These are phyloP conservation scores for Rickenella mellea DNA, from an alignment of 768 basidiomycete species.

Conservation along the genomic window DNA sequence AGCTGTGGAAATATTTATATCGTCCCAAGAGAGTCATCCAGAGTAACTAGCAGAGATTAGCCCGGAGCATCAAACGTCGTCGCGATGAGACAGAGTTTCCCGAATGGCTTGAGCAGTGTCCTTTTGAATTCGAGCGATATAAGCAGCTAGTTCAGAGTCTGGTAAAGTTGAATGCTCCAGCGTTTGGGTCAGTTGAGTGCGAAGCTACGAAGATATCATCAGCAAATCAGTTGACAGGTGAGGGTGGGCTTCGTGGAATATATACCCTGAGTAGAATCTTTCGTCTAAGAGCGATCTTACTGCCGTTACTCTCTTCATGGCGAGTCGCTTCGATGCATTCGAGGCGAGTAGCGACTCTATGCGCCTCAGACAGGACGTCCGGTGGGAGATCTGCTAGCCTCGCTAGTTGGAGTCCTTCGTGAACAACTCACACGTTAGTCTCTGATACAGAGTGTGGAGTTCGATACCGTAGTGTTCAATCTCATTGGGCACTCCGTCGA, in stretches of 20 bases:
- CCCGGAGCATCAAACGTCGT: too few species aligned
- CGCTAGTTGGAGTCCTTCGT: slow-evolving; percentile 81
- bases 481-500: slow-evolving; percentile 59
- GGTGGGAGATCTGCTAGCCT: slow-evolving; percentile 77
- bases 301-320: slow-evolving; percentile 54
- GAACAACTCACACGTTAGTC: slow-evolving; percentile 3
- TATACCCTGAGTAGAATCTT: slow-evolving; percentile 61
- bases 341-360: slow-evolving; percentile 50
- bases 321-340: slow-evolving; percentile 44
- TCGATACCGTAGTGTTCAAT: slow-evolving; percentile 61
- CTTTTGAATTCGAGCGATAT: slow-evolving; percentile 60
- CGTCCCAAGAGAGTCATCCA: too few species aligned
- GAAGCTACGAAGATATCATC: slow-evolving; percentile 37
- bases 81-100: slow-evolving; percentile 25
- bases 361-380: slow-evolving; percentile 57
- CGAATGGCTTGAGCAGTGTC: slow-evolving; percentile 54
- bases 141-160: slow-evolving; percentile 54
- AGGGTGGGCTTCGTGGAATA: neutral
- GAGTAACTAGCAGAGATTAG: too few species aligned
- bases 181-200: slow-evolving; percentile 67
- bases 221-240: neutral
- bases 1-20: too few species aligned
- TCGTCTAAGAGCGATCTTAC: slow-evolving; percentile 47
- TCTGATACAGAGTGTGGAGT: neutral
- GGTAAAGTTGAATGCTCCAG: slow-evolving; percentile 66